These are phyloP conservation scores for Meripilus lineatus DNA, from an alignment of 1,284 basidiomycete species.

Conservation along the genomic window DNA sequence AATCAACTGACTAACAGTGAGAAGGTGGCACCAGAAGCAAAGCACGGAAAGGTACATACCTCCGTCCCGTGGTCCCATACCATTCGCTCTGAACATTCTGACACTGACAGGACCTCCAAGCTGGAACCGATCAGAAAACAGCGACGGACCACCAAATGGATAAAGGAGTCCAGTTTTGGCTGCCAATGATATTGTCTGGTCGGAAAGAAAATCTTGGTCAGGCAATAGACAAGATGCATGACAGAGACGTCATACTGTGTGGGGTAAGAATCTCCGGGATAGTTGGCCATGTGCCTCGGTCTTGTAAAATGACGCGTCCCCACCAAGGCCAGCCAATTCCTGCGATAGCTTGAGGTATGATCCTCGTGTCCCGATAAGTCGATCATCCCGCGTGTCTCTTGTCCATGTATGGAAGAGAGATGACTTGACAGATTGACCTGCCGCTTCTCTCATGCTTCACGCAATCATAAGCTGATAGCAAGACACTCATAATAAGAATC, in stretches of 20 bases:
- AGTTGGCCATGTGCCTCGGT: constrained; percentile 62
- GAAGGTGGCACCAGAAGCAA: too few relatives aligned
- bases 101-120: constrained; percentile 92
- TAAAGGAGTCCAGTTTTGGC: constrained; percentile 61
- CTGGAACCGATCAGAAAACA: constrained; percentile 86
- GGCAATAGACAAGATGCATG: not conserved
- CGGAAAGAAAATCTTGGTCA: constrained; percentile 4
- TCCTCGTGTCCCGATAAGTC: constrained; percentile 59
- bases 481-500: not conserved
- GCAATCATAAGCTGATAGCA: not conserved
- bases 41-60: constrained; percentile 41
- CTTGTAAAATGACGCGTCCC: constrained; percentile 72
- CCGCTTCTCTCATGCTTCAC: constrained; percentile 74
- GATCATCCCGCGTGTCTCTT: constrained; percentile 79
- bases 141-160: constrained; percentile 42
- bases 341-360: constrained; percentile 58
- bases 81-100: constrained; percentile 81
- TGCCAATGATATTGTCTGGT: constrained; percentile 60
- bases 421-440: constrained; percentile 80
- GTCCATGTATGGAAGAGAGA: constrained; percentile 77
- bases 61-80: constrained; percentile 81
- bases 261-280: constrained; percentile 52
- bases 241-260: constrained; percentile 45
- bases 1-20: constrained; percentile 47
- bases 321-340: constrained; percentile 78